phyloP scores from a whole-genome alignment of 1,139 yeast genomes.

The Kodamaea sp. region DNA sequence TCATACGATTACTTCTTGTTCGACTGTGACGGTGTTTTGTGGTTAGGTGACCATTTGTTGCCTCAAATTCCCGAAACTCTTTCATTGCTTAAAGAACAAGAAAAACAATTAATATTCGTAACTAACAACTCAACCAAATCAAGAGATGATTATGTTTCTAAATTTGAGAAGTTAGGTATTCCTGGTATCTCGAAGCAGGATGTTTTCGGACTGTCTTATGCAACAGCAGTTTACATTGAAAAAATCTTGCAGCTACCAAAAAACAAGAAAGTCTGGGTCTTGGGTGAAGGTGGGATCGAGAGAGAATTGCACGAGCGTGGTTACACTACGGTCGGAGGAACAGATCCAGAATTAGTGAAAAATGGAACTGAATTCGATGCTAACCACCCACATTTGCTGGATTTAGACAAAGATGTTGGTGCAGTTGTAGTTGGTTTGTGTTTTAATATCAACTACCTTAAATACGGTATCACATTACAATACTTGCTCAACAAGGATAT shows the following conservation, averaged over 20 bases:
- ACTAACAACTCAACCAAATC: slow-evolving; percentile 95
- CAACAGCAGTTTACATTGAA: slow-evolving; percentile 81
- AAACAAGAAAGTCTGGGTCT: slow-evolving; percentile 52
- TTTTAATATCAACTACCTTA: slow-evolving; percentile 70
- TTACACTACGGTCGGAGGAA: slow-evolving; percentile 41
- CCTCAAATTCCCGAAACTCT: slow-evolving; percentile 42
- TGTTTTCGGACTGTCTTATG: slow-evolving; percentile 87
- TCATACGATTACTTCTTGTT: slow-evolving; percentile 40
- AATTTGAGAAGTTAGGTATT: slow-evolving; percentile 75
- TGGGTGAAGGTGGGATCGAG: slow-evolving; percentile 47
- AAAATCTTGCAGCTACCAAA: slow-evolving; percentile 70
- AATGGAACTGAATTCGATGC: slow-evolving; percentile 34
- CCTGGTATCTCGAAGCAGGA: slow-evolving; percentile 60
- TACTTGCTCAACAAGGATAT: slow-evolving; percentile 64
- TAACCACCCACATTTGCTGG: slow-evolving; percentile 29
- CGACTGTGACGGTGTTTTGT: slow-evolving; percentile 49
- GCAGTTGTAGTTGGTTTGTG: slow-evolving; percentile 90
- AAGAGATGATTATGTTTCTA: slow-evolving; percentile 67
- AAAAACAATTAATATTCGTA: slow-evolving; percentile 76
- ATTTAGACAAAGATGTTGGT: slow-evolving; percentile 70
- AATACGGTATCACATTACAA: slow-evolving; percentile 77
- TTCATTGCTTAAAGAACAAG: slow-evolving; percentile 26
- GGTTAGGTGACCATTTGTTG: slow-evolving; percentile 46
- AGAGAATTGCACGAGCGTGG: slow-evolving; percentile 42
- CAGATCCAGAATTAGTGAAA: slow-evolving; percentile 28